Percentiles rank a stretch among this genome's conserved stretches.
phyloP scores from a whole-genome alignment of 1,284 basidiomycete genomes.

The Puccinia novopanici region DNA sequence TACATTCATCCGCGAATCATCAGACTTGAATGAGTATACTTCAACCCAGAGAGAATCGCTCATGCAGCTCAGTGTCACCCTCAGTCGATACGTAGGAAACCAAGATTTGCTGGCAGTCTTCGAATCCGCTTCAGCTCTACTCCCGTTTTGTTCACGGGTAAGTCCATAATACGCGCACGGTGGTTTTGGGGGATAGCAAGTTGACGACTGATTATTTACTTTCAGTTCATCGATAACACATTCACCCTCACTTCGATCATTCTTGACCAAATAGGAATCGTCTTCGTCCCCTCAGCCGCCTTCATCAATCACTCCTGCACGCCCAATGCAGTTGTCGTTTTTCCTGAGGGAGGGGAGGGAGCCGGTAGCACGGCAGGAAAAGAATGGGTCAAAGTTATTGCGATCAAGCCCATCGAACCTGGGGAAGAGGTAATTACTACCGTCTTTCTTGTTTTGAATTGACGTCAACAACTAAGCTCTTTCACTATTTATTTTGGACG shows the following conservation, averaged over 20 bases:
- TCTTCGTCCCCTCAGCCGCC: conserved; percentile 74
- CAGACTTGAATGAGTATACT: conserved; percentile 38
- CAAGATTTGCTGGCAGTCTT: conserved; percentile 21
- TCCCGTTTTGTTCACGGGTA: conserved; percentile 44
- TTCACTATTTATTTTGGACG: neutral
- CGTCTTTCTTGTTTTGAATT: too few species aligned
- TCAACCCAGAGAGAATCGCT: conserved; percentile 32
- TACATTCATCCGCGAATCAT: neutral
- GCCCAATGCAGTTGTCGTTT: conserved; percentile 86
- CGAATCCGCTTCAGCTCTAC: conserved; percentile 40
- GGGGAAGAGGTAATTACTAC: conserved; percentile 69
- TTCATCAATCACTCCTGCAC: conserved; percentile 87
- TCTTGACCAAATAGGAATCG: conserved; percentile 75
- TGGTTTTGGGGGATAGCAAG: too few species aligned
- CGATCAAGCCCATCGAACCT: conserved; percentile 67
- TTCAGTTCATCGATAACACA: conserved; percentile 74
- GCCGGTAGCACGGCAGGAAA: conserved; percentile 51
- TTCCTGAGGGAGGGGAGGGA: conserved; percentile 64
- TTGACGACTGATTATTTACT: neutral
- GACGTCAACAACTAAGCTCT: neutral
- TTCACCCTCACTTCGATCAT: conserved; percentile 78
- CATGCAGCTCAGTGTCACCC: conserved; percentile 39
- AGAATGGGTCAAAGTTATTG: conserved; percentile 70
- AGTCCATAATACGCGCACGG: neutral
- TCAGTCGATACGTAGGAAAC: conserved; percentile 44